Evolutionary conservation across 805 yeast species (phyloP), one percentile per base, ranked within the genome.

Genomic region (Wickerhamomyces kurtzmanii): DNA sequence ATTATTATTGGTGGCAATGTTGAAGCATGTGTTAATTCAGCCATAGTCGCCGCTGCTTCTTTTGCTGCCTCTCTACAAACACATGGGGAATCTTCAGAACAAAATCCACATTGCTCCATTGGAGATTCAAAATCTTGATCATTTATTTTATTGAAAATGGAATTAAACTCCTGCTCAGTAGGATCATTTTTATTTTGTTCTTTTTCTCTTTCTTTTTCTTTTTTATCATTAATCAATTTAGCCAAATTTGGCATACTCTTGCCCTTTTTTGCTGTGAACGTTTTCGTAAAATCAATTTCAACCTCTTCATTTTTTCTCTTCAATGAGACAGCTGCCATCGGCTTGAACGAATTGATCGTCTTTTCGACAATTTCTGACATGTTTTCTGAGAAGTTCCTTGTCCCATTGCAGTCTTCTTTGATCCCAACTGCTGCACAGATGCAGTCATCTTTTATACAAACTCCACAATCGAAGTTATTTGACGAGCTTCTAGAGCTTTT

Each of bases 21-120:
- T 24, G 45, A 38, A 23, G 37, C 45, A 13, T 34, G 37, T 22
- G 43, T 49, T n/a, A 43, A 23, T 27, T 40, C 46, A 3, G 51
- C 41, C 15, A 45, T 46, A n/a, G 51, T 49, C 26, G 53, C 55
- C n/a, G 55, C 55, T 20, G 58, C 55, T 28, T 55, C 65, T 12
- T 55, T 55, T 2, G 68, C 71, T 12, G 73, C 81, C 40, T 85
- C 96, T 16, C 89, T 71, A 50, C 96, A 89, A 3, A 89, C 81
- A 55, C 97, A 89, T 3, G 94, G 87, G 0, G 94, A 76, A 40
- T 76, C 91, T 40, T 83, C 94, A 0, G 94, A 73, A 47, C 97
- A 89, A 53, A 89, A 87, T 0, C 97, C 97, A 54, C 97, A 89
- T 33, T 80, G 73, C 39, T 82, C 93, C 34, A 65, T 62, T 6